phyloP scores from a whole-genome alignment of 2,329 filamentous ascomycete genomes.

The Reticulascus tulasneorum region DNA sequence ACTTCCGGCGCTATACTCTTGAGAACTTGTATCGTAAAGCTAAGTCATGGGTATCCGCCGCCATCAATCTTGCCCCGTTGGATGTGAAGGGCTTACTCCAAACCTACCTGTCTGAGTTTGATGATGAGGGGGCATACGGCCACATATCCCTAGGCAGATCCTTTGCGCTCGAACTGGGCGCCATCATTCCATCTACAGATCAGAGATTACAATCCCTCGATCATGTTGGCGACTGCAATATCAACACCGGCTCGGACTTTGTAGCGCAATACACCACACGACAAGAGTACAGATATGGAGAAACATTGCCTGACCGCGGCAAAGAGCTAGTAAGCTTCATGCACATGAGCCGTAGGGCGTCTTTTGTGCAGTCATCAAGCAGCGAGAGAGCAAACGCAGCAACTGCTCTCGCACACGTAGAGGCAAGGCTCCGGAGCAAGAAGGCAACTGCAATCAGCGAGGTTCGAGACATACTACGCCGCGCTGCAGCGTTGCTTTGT shows the following conservation, averaged over 20 bases:
- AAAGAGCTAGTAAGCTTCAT: slow-evolving; percentile 61
- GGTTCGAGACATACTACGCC: slow-evolving; percentile 74
- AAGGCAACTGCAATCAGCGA: slow-evolving; percentile 69
- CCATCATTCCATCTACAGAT: slow-evolving; percentile 78
- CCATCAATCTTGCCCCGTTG: slow-evolving; percentile 80
- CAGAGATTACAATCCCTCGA: slow-evolving; percentile 82
- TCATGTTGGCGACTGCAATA: slow-evolving; percentile 64
- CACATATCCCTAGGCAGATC: slow-evolving; percentile 90
- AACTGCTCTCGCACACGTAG: slow-evolving; percentile 68
- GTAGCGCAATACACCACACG: slow-evolving; percentile 95
- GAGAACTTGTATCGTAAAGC: slow-evolving; percentile 73
- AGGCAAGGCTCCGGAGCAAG: slow-evolving; percentile 64
- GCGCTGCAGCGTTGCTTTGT: slow-evolving; percentile 83
- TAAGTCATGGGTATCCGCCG: slow-evolving; percentile 73
- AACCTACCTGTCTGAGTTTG: slow-evolving; percentile 92
- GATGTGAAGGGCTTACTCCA: slow-evolving; percentile 94
- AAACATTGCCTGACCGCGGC: slow-evolving; percentile 66
- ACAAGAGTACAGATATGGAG: slow-evolving; percentile 89
- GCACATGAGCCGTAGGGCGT: slow-evolving; percentile 48
- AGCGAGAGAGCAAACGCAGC: slow-evolving; percentile 55
- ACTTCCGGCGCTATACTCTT: slow-evolving; percentile 74
- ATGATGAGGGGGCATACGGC: slow-evolving; percentile 85
- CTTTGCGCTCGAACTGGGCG: slow-evolving; percentile 90
- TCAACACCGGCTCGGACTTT: slow-evolving; percentile 94
- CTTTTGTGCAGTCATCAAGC: slow-evolving; percentile 47